Percentiles rank a stretch among this genome's conserved stretches.
Conservation (phyloP, 257 asterid species). For the Primulina huaijiensis region DNA sequence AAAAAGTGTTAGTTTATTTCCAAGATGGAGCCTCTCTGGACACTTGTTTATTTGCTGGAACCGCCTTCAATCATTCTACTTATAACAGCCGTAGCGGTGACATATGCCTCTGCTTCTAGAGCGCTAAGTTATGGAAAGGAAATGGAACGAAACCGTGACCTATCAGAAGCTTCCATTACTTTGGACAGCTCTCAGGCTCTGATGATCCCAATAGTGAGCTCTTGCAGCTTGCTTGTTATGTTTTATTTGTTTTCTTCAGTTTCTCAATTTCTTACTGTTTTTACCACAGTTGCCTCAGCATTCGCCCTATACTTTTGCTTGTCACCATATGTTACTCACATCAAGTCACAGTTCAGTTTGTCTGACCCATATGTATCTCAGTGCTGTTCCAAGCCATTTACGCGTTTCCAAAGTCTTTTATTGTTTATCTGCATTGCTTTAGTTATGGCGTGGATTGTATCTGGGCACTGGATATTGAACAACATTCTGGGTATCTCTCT, state of each 20-base stretch:
- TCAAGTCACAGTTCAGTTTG: constrained; percentile 63
- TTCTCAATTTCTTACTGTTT: constrained; percentile 85
- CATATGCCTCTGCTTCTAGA: constrained; percentile 84
- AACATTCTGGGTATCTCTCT: constrained; percentile 88
- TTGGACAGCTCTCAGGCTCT: constrained; percentile 89
- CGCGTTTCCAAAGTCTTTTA: constrained; percentile 63
- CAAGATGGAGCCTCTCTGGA: constrained; percentile 73
- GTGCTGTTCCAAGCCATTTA: constrained; percentile 78
- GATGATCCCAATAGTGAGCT: constrained; percentile 95
- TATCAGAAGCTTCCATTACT: constrained; percentile 84
- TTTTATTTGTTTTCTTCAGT: constrained; percentile 90
- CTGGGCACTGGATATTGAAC: constrained; percentile 93
- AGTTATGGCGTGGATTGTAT: constrained; percentile 74
- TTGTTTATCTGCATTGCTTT: constrained; percentile 44
- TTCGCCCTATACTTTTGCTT: constrained; percentile 84
- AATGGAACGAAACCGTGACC: constrained; percentile 88
- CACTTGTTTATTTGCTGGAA: constrained; percentile 71
- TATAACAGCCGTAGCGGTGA: constrained; percentile 72
- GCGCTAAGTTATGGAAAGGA: constrained; percentile 83
- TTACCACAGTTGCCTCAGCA: constrained; percentile 85
- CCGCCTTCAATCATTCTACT: constrained; percentile 77
- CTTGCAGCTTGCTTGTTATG: constrained; percentile 93
- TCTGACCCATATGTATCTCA: constrained; percentile 77
- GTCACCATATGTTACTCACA: constrained; percentile 55
- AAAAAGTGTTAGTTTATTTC: constrained; percentile 13